A percentile compares a stretch with the other conserved stretches of the same genome.
phyloP scores from a whole-genome alignment of 306 rosid species.

The Lathyrus oleraceus region DNA sequence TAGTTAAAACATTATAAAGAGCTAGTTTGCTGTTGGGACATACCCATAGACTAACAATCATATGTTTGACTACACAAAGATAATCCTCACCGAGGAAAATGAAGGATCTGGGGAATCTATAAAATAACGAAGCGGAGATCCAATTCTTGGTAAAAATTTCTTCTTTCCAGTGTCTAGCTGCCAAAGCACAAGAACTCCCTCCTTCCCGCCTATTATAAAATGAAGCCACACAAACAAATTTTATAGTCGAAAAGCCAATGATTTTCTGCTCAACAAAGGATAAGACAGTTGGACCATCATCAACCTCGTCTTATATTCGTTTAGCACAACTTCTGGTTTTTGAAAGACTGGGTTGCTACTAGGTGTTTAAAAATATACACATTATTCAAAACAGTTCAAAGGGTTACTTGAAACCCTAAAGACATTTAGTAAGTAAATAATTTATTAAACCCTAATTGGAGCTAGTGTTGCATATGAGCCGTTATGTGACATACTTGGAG shows the following conservation, averaged over 20 bases:
- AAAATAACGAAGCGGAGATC: conserved; percentile 83
- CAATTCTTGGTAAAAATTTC: conserved; percentile 79
- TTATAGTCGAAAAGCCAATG: conserved; percentile 3
- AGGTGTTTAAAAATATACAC: not conserved
- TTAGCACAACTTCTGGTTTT: conserved; percentile 21
- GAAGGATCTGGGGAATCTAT: conserved; percentile 79
- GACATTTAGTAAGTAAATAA: not conserved
- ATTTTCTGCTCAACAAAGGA: conserved; percentile 1
- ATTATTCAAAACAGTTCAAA: conserved; percentile 11
- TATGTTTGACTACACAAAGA: conserved; percentile 13
- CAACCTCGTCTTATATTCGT: not conserved
- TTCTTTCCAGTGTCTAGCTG: conserved; percentile 86
- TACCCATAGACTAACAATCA: conserved; percentile 5
- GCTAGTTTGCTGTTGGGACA: conserved; percentile 24
- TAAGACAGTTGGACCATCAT: not conserved
- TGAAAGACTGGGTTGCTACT: not conserved
- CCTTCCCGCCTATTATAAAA: conserved; percentile 73
- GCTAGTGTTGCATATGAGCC: not conserved
- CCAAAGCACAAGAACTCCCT: conserved; percentile 97
- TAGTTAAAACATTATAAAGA: conserved; percentile 47
- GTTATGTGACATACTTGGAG: not conserved
- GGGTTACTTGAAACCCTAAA: conserved; percentile 12
- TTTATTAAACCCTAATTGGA: not conserved
- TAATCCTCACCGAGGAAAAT: conserved; percentile 70
- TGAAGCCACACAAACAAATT: conserved; percentile 37